Percentiles rank a stretch among this genome's conserved stretches.
Evolutionary conservation across 2,329 filamentous ascomycete species (phyloP).

Genomic region (Colletotrichum magnum): DNA sequence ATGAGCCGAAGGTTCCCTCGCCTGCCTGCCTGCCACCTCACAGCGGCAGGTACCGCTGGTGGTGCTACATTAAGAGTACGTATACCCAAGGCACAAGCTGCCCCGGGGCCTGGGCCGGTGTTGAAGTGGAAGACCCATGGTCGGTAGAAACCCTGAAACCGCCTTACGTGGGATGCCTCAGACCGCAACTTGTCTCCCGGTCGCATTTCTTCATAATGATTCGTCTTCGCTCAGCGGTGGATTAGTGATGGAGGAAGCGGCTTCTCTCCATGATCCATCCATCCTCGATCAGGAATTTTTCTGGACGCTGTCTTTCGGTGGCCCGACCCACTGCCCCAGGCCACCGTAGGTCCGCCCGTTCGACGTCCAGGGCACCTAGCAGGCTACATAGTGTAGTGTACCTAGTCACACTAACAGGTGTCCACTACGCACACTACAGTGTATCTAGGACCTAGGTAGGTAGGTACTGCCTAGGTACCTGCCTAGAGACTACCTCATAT

Average conservation of each 20-base stretch:
- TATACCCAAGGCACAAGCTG: too few species aligned
- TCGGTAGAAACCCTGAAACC: conserved; percentile 35
- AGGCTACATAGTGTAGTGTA: not conserved
- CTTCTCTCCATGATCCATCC: conserved; percentile 14
- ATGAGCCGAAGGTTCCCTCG: not conserved
- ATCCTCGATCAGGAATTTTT: conserved; percentile 35
- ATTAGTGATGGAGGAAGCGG: conserved; percentile 9
- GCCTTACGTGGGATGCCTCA: conserved; percentile 29
- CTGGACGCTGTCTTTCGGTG: conserved; percentile 35
- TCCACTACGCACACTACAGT: not conserved
- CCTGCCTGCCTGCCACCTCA: not conserved
- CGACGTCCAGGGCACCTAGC: not conserved
- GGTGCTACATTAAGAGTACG: not conserved
- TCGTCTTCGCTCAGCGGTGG: conserved; percentile 14
- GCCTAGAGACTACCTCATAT: too few species aligned
- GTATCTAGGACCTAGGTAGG: not conserved
- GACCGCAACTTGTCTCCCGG: conserved; percentile 39
- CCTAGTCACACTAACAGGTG: too few species aligned
- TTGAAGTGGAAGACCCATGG: conserved; percentile 15
- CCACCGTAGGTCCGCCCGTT: not conserved
- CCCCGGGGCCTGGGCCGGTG: conserved; percentile 16
- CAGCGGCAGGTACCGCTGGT: conserved; percentile 8
- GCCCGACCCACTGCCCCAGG: conserved; percentile 3
- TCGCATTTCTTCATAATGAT: conserved; percentile 32
- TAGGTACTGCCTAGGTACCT: not conserved